phyloP scores from a whole-genome alignment of 495 filamentous ascomycete species.

The Podospora tetraspora region DNA sequence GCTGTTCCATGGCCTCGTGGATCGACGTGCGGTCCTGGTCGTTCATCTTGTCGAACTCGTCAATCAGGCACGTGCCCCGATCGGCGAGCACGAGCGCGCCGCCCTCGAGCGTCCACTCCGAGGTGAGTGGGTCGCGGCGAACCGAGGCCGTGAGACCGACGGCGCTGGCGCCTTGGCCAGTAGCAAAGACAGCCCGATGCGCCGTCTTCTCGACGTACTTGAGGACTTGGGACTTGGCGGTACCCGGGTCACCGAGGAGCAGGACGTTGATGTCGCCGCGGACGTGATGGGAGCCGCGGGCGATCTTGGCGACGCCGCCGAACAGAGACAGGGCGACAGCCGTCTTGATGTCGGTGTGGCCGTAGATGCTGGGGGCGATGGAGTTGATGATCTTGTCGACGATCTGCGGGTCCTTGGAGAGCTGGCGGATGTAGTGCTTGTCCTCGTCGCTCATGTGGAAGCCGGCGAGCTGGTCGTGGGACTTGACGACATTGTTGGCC shows the following conservation, averaged over 20 bases:
- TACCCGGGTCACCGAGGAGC: slow-evolving; percentile 94
- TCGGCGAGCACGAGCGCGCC: slow-evolving; percentile 95
- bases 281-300: slow-evolving; percentile 80
- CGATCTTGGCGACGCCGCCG: slow-evolving; percentile 87
- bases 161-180: slow-evolving; percentile 92
- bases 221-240: slow-evolving; percentile 95
- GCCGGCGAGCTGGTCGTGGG: slow-evolving; percentile 95
- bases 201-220: slow-evolving; percentile 98
- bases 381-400: slow-evolving; percentile 92
- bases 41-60: slow-evolving; percentile 99
- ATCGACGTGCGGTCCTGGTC: slow-evolving; percentile 97
- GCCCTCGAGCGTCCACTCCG: slow-evolving; percentile 97
- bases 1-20: slow-evolving; percentile 99
- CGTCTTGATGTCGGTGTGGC: slow-evolving; percentile 96
- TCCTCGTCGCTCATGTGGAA: slow-evolving; percentile 96
- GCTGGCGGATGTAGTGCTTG: slow-evolving; percentile 80
- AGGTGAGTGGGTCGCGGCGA: slow-evolving; percentile 89
- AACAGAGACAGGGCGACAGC: slow-evolving; percentile 92
- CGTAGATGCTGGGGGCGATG: slow-evolving; percentile 96
- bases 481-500: slow-evolving; percentile 94
- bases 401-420: slow-evolving; percentile 85
- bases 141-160: slow-evolving; percentile 98
- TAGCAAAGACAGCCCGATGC: slow-evolving; percentile 95
- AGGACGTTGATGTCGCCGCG: slow-evolving; percentile 98
- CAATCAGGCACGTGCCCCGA: slow-evolving; percentile 91